Conservation (phyloP, 768 basidiomycete genomes). For the Amanita pseudoporphyria region DNA sequence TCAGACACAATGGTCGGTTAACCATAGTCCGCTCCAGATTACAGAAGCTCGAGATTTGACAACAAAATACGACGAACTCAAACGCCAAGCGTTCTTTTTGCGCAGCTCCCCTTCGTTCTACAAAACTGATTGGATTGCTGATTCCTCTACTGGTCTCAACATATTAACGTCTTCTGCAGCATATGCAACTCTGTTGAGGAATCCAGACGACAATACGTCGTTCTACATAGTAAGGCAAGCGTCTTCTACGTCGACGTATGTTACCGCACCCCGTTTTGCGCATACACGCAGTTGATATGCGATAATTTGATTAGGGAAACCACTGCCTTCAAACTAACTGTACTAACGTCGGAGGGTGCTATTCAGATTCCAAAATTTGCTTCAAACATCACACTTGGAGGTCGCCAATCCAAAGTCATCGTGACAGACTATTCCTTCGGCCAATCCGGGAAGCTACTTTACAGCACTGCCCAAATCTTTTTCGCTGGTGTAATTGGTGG, state of each 20-base stretch:
- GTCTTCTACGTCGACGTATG: constrained; percentile 59
- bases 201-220: constrained; percentile 54
- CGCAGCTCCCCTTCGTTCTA: constrained; percentile 72
- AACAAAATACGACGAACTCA: constrained; percentile 67
- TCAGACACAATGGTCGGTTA: not conserved
- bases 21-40: constrained; percentile 25
- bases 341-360: constrained; percentile 40
- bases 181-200: constrained; percentile 54
- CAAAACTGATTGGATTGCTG: constrained; percentile 69
- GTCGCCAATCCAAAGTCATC: constrained; percentile 67
- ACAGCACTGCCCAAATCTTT: constrained; percentile 68
- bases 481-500: constrained; percentile 53
- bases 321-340: constrained; percentile 49
- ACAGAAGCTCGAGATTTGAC: constrained; percentile 59
- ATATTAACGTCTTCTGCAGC: constrained; percentile 33
- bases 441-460: constrained; percentile 39
- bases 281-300: not conserved
- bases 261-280: not conserved
- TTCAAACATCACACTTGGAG: constrained; percentile 46
- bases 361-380: constrained; percentile 49
- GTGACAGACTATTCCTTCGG: constrained; percentile 71
- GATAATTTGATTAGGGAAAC: constrained; percentile 24
- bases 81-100: constrained; percentile 68
- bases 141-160: constrained; percentile 40
- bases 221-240: constrained; percentile 68